phyloP scores from a whole-genome alignment of 768 basidiomycete species.

The Tricholoma flavovirens region DNA sequence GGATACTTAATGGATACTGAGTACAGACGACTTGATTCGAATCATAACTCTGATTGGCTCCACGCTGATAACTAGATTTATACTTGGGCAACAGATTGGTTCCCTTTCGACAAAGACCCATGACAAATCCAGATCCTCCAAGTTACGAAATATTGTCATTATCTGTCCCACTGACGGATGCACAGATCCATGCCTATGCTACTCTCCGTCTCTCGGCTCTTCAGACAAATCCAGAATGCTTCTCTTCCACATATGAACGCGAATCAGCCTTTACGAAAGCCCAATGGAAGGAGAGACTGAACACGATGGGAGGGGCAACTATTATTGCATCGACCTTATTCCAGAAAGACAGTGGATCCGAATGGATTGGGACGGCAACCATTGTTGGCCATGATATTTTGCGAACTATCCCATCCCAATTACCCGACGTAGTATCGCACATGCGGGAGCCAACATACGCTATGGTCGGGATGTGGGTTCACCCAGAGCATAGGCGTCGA shows the following conservation, averaged over 20 bases:
- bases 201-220: neutral
- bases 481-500: neutral
- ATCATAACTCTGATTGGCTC: too few species aligned
- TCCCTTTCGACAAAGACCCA: neutral
- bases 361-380: neutral
- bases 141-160: neutral
- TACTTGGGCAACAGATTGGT: too few species aligned
- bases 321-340: neutral
- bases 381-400: neutral
- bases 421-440: neutral
- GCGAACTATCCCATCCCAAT: neutral
- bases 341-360: neutral
- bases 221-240: neutral
- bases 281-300: neutral
- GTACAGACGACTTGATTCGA: too few species aligned
- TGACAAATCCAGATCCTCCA: neutral
- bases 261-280: neutral
- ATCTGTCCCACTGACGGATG: neutral
- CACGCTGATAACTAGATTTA: too few species aligned
- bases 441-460: neutral
- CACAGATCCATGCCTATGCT: neutral
- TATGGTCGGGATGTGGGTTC: constrained; percentile 1
- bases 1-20: too few species aligned
- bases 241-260: neutral
- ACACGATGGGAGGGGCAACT: neutral